phyloP scores from a whole-genome alignment of 2,329 filamentous ascomycete genomes.

The Eurotiales sp. region DNA sequence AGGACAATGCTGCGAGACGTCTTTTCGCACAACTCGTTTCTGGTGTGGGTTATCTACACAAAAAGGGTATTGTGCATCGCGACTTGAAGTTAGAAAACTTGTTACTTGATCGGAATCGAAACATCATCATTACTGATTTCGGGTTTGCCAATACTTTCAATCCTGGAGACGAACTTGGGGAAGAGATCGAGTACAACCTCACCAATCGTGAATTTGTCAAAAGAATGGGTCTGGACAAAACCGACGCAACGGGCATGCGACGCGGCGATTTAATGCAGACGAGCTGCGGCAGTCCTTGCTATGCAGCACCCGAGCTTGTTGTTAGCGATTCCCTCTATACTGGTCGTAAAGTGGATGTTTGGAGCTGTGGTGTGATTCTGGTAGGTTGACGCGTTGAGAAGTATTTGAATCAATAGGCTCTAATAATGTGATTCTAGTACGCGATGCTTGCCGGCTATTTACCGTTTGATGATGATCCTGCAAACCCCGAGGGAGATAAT shows the following conservation, averaged over 20 bases:
- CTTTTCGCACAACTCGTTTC: conserved; percentile 95
- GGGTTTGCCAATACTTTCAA: conserved; percentile 98
- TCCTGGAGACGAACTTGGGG: conserved; percentile 76
- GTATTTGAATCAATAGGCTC: neutral
- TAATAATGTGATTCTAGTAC: conserved; percentile 60
- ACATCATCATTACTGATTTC: conserved; percentile 99
- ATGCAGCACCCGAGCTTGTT: conserved; percentile 92
- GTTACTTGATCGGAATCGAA: conserved; percentile 89
- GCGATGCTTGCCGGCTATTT: conserved; percentile 98
- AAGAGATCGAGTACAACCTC: conserved; percentile 85
- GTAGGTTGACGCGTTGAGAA: conserved; percentile 45
- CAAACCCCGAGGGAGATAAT: conserved; percentile 97
- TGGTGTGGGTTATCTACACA: conserved; percentile 94
- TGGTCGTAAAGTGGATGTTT: conserved; percentile 95
- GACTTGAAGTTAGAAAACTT: conserved; percentile 96
- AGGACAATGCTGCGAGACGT: conserved; percentile 84
- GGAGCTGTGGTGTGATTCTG: conserved; percentile 98
- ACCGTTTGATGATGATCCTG: conserved; percentile 96
- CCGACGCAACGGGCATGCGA: conserved; percentile 69
- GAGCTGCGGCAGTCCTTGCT: conserved; percentile 96
- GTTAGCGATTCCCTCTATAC: conserved; percentile 98
- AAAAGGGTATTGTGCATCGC: conserved; percentile 96
- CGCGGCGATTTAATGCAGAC: conserved; percentile 98
- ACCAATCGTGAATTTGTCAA: conserved; percentile 86
- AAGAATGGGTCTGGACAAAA: conserved; percentile 75